A percentile compares a stretch with the other conserved stretches of the same genome.
These are phyloP conservation scores for Floccularia luteovirens DNA, from an alignment of 768 basidiomycete species.

Conservation along the genomic window DNA sequence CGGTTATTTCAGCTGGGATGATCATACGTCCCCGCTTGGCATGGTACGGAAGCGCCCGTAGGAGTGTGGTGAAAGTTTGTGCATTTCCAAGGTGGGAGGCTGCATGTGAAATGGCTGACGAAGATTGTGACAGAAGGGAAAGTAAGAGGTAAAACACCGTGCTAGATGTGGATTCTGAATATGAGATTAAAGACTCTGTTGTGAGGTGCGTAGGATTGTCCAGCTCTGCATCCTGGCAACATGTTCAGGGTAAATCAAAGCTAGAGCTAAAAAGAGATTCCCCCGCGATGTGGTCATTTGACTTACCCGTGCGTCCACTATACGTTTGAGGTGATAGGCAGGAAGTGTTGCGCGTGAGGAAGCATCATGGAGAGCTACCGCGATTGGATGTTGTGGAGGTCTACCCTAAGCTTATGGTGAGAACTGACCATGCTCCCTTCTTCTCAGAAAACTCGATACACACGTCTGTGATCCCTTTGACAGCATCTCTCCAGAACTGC, in stretches of 20 bases:
- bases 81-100: slow-evolving; percentile 78
- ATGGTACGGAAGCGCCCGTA: slow-evolving; percentile 76
- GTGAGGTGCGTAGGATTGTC: slow-evolving; percentile 59
- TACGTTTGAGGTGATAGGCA: slow-evolving; percentile 73
- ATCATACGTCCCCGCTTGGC: slow-evolving; percentile 62
- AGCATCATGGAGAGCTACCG: slow-evolving; percentile 59
- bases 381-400: slow-evolving; percentile 77
- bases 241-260: slow-evolving; percentile 4
- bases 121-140: slow-evolving; percentile 49
- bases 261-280: not conserved
- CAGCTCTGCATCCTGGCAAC: slow-evolving; percentile 55
- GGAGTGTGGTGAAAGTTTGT: slow-evolving; percentile 60
- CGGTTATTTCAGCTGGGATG: slow-evolving; percentile 78
- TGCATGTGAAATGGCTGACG: slow-evolving; percentile 59
- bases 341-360: slow-evolving; percentile 44
- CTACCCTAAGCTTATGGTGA: slow-evolving; percentile 40
- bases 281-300: not conserved
- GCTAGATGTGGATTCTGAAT: slow-evolving; percentile 77
- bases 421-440: no score
- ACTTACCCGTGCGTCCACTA: slow-evolving; percentile 78
- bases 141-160: slow-evolving; percentile 73
- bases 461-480: slow-evolving; percentile 63
- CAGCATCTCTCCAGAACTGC: slow-evolving; percentile 82
- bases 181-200: slow-evolving; percentile 55
- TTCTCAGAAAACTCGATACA: slow-evolving; percentile 12